Evolutionary conservation across 306 rosid genomes (phyloP).

Genomic region (Prunus armeniaca): DNA sequence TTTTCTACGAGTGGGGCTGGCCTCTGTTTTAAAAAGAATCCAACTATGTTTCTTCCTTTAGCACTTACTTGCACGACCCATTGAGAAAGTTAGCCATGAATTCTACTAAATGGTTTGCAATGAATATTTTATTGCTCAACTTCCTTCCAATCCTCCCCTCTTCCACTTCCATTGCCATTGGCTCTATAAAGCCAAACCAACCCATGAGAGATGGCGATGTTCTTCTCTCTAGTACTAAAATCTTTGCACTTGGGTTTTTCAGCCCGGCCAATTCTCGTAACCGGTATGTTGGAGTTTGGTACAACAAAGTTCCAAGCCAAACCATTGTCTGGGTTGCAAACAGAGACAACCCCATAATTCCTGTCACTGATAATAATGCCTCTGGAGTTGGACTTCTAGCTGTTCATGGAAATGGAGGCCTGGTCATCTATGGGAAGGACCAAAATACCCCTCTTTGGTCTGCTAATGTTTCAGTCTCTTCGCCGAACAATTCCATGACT

Average conservation of each 20-base stretch:
- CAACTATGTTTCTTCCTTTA: no score
- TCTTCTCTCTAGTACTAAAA: constrained; percentile 36
- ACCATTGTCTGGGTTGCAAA: constrained; percentile 74
- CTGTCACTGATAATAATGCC: not conserved
- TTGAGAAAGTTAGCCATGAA: no score
- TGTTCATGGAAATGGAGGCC: constrained; percentile 11
- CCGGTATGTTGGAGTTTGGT: constrained; percentile 54
- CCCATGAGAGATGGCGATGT: constrained; percentile 47
- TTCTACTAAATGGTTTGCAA: no score
- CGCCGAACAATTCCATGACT: not conserved
- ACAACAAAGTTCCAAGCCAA: constrained; percentile 14
- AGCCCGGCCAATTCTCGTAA: constrained; percentile 32
- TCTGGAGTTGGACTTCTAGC: constrained; percentile 24
- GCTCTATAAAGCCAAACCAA: not conserved
- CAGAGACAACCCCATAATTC: constrained; percentile 35
- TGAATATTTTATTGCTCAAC: no score
- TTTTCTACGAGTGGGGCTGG: no score
- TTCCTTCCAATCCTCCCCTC: no score
- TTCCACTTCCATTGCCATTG: no score
- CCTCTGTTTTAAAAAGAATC: no score
- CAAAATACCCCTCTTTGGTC: constrained; percentile 10
- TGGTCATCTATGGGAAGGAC: constrained; percentile 6
- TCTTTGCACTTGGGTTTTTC: constrained; percentile 62
- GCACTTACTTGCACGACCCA: no score
- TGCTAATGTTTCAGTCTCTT: constrained; percentile 1